These are phyloP conservation scores for Paraconiothyrium brasiliense DNA, from an alignment of 2,329 filamentous ascomycete genomes.

Conservation along the genomic window DNA sequence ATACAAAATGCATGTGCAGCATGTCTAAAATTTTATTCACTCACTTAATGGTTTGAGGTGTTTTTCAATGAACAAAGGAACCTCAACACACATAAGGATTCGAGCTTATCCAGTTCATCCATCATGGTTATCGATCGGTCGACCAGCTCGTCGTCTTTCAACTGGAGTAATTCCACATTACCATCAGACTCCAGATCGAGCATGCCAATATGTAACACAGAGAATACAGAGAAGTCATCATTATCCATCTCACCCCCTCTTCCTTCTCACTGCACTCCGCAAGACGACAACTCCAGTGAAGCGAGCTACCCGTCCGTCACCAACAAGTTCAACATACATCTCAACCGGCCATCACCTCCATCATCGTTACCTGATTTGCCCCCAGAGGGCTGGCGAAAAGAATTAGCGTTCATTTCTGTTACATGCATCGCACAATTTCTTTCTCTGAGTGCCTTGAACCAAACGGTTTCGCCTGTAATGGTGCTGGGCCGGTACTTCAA, in stretches of 20 bases:
- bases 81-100: neutral
- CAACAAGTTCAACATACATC: neutral
- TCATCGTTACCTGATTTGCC: neutral
- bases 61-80: neutral
- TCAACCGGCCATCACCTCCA: neutral
- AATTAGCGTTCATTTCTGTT: slow-evolving; percentile 34
- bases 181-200: neutral
- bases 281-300: neutral
- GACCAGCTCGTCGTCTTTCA: neutral
- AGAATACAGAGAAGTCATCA: neutral
- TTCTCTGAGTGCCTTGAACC: slow-evolving; percentile 55
- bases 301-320: neutral
- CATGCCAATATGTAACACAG: neutral
- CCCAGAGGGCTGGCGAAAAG: slow-evolving; percentile 19
- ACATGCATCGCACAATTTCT: slow-evolving; percentile 47
- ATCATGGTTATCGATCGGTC: neutral
- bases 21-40: neutral
- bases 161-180: neutral
- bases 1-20: neutral
- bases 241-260: neutral
- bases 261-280: neutral
- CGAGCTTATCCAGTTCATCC: neutral
- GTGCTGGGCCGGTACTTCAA: slow-evolving; percentile 54
- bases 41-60: neutral
- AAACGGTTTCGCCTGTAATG: slow-evolving; percentile 49